These are phyloP conservation scores for Eruca vesicaria DNA, from an alignment of 441 rosid species.

Conservation along the genomic window DNA sequence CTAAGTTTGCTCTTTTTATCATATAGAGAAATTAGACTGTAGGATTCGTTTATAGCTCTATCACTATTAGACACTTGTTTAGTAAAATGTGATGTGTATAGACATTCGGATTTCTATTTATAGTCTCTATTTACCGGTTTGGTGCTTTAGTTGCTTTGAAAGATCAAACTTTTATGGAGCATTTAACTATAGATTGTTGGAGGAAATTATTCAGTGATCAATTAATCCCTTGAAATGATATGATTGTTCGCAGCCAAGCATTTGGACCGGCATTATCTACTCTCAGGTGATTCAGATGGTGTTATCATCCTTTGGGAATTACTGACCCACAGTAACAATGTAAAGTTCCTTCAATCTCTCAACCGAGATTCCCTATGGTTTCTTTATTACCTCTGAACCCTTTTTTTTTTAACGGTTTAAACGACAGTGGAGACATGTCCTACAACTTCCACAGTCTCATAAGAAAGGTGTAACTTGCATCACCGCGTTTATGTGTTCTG, in stretches of 20 bases:
- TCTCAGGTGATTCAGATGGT: constrained; percentile 90
- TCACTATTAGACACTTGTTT: background rate
- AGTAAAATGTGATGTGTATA: background rate
- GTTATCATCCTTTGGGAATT: constrained; percentile 76
- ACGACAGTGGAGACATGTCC: constrained; percentile 72
- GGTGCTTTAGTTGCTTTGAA: constrained; percentile 1
- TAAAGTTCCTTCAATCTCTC: constrained; percentile 12
- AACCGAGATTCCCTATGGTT: background rate
- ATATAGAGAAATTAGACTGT: too few relatives aligned
- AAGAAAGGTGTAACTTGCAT: constrained; percentile 92
- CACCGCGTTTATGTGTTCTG: constrained; percentile 65
- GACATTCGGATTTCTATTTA: constrained; percentile 4
- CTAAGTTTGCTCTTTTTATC: too few relatives aligned
- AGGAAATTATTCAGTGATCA: background rate
- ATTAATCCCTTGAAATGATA: background rate
- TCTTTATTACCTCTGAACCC: background rate
- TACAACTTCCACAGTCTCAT: constrained; percentile 73
- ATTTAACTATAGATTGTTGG: background rate
- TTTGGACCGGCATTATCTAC: constrained; percentile 63
- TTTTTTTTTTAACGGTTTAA: constrained; percentile 9
- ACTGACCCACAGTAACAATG: constrained; percentile 52
- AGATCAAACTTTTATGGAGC: background rate
- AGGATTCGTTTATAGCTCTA: background rate
- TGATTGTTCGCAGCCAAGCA: constrained; percentile 50
- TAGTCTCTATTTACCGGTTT: background rate